These are phyloP conservation scores for Auriscalpium vulgare DNA, from an alignment of 768 basidiomycete genomes.

Conservation along the genomic window DNA sequence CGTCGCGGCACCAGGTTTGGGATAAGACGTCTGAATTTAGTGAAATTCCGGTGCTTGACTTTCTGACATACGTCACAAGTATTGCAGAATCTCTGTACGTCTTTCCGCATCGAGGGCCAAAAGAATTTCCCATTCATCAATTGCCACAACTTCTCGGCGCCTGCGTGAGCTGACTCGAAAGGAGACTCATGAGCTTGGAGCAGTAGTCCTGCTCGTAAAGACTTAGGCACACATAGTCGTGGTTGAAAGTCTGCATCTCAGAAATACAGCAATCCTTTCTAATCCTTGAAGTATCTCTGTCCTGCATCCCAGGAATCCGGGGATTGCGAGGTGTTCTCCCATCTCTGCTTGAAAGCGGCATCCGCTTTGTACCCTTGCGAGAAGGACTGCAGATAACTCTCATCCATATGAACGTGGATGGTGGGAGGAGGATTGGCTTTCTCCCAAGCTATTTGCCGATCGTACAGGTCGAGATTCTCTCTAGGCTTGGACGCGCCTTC, in stretches of 20 bases:
- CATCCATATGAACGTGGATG: not conserved
- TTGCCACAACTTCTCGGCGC: constrained; percentile 1
- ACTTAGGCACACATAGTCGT: constrained; percentile 9
- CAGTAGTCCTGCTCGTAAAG: not conserved
- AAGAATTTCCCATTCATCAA: not conserved
- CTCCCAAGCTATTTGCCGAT: not conserved
- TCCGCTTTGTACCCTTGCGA: not conserved
- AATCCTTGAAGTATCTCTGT: constrained; percentile 5
- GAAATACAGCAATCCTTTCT: constrained; percentile 12
- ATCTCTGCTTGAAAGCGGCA: not conserved
- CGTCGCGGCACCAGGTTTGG: constrained; percentile 4
- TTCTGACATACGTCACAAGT: constrained; percentile 14
- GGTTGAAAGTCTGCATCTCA: constrained; percentile 14
- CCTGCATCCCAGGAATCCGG: not conserved
- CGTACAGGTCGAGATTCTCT: no score
- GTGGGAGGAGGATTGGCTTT: not conserved
- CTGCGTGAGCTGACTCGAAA: constrained; percentile 4
- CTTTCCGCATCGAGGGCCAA: constrained; percentile 5
- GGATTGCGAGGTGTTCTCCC: not conserved
- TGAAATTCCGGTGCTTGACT: constrained; percentile 1
- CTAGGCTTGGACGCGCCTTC: no score
- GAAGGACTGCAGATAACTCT: not conserved
- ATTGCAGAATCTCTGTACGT: not conserved
- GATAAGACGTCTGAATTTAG: not conserved
- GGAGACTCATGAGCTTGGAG: constrained; percentile 6